Evolutionary conservation across 495 filamentous ascomycete genomes (phyloP), one percentile per base, ranked within the genome.

Genomic region (Penicillium samsonianum): DNA sequence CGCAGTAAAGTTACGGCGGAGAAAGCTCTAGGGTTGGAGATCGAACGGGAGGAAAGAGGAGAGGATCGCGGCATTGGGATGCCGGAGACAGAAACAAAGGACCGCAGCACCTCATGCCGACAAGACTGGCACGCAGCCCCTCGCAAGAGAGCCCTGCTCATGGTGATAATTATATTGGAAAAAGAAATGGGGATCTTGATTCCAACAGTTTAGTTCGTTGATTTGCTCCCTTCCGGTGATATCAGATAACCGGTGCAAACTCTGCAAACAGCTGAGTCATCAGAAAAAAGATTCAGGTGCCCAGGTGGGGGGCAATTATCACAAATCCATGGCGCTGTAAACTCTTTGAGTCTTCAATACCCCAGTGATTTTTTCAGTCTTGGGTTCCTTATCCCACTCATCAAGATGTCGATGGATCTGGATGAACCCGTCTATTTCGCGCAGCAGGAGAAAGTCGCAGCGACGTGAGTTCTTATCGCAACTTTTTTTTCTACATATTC

Each of bases 361-460:
- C 49, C 37, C 19, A 6, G 35, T 28, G 28, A 26, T 19, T 38
- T 47, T 33, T 54, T 42, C 50, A 30, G 22, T 48, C 51, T 51
- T 33, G 55, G 23, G 41, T 63, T 54, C 44, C 40, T 31, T 40
- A 38, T 57, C 59, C 2, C 35, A 25, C 53, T 43, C 58, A 72
- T 43, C 62, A 72, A 67, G n/a, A 87, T 85, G 82, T 80, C 81
- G 69, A 90, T 91, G 88, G 87, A 90, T 73, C 61, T 90, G 57
- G 88, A 90, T 78, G 74, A 72, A 11, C 80, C 83, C 30, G 77
- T 88, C 42, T 75, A 80, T 57, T 80, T 90, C 64, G 72, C 73
- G 31, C 57, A 75, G 65, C 62, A 71, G 59, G 75, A 79, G 55
- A 78, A 81, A 50, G 75, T 72, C 55, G 70, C 70, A 63, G 85